Evolutionary conservation across 2,329 filamentous ascomycete genomes (phyloP).

Genomic region (Thermochaetoides dissita): DNA sequence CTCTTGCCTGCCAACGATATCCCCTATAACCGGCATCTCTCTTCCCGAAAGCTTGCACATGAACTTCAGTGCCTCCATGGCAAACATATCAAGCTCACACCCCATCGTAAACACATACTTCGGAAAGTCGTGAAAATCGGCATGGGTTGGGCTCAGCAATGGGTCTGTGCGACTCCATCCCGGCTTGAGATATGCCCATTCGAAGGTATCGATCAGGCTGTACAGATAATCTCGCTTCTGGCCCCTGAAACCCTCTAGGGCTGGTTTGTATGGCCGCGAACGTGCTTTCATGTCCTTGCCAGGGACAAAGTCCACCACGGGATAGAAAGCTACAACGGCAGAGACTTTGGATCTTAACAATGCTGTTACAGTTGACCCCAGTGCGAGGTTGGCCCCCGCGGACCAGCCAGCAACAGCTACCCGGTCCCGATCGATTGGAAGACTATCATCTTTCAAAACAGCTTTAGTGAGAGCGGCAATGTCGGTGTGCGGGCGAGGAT

Average conservation of each 20-base stretch:
- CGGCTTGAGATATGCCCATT: constrained; percentile 27
- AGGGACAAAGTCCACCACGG: constrained; percentile 27
- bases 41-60: constrained; percentile 22
- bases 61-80: constrained; percentile 27
- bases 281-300: constrained; percentile 17
- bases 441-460: constrained; percentile 26
- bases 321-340: constrained; percentile 30
- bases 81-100: constrained; percentile 32
- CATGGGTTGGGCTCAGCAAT: constrained; percentile 26
- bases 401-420: constrained; percentile 35
- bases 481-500: constrained; percentile 31
- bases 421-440: constrained; percentile 30
- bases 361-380: constrained; percentile 27
- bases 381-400: constrained; percentile 35
- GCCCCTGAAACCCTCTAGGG: constrained; percentile 18
- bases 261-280: constrained; percentile 24
- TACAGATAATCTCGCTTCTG: constrained; percentile 17
- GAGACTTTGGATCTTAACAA: constrained; percentile 19
- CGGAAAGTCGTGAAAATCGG: constrained; percentile 23
- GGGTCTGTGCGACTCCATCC: constrained; percentile 24
- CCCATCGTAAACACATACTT: constrained; percentile 28
- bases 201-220: constrained; percentile 20
- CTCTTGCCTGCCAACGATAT: constrained; percentile 19
- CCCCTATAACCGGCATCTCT: constrained; percentile 15
- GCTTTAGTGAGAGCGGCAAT: constrained; percentile 28